Evolutionary conservation across 176 grass and related monocot species (phyloP), one percentile per base, ranked within the genome.

Genomic region (Bolboschoenus planiculmis): DNA sequence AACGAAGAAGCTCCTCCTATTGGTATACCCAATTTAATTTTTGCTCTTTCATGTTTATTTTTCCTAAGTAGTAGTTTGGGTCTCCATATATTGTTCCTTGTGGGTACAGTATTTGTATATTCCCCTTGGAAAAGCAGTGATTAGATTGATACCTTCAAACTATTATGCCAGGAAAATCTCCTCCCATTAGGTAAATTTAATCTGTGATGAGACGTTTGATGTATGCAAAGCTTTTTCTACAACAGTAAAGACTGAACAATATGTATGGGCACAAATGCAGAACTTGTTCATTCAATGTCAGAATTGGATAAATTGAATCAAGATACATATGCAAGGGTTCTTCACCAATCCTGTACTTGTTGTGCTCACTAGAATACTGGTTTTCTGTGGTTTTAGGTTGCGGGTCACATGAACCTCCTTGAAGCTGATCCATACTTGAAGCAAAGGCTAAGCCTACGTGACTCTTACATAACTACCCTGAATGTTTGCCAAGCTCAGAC

Each of bases 401-500:
- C 92, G 0, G 88, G 92, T 31, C 92, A 94, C 77, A 66, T 44
- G 0, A 80, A 90, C 71, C 86, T 94, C 30, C 81, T 94, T 5
- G 87, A 91, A 81, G 86, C 68, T 0, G 90, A 92, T 65, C 92
- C 92, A 23, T 92, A 86, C 48, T 71, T 90, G 70, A 92, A 87
- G 61, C 92, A 92, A 54, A 74, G 92, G 48, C 78, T 94, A 57
- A 61, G 88, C 43, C 90, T 94, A 47, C 90, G 92, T 61, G 87
- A 94, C 79, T 84, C 92, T 21, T 94, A 94, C 78, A 94, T 90
- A 83, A 94, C 90, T 64, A 85, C 87, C 29, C 78, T 94, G 5
- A 94, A 90, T 84, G 90, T 91, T 44, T 94, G 92, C 81, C 90
- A 94, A 87, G 90, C 90, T 43, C 84, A 86, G 81, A 94, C 48